A percentile compares a stretch with the other conserved stretches of the same genome.
phyloP scores from a whole-genome alignment of 345 rosid genomes.

The Xanthoceras sorbifolium region DNA sequence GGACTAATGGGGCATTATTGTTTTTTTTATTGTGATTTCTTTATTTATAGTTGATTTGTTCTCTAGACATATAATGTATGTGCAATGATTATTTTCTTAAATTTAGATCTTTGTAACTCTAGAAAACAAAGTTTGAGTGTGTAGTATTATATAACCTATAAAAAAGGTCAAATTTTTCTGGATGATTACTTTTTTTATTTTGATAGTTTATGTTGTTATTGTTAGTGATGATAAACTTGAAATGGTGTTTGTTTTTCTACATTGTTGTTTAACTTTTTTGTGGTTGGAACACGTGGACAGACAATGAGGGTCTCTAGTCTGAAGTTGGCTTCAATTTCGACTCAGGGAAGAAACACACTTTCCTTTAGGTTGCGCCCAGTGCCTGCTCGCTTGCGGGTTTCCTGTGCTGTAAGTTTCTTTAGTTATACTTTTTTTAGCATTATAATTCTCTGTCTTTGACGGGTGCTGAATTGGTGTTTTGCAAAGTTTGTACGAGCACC shows the following conservation, averaged over 20 bases:
- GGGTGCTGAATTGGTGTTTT: not conserved
- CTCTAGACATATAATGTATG: not conserved
- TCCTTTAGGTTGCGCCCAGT: constrained; percentile 34
- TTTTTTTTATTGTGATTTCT: too few relatives aligned
- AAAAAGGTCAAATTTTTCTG: not conserved
- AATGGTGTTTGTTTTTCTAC: not conserved
- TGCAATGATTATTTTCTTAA: not conserved
- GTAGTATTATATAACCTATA: not conserved
- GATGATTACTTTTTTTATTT: not conserved
- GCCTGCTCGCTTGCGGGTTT: constrained; percentile 50
- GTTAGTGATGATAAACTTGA: too few relatives aligned
- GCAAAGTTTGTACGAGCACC: not conserved
- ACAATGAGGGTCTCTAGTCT: constrained; percentile 34
- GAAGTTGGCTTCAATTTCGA: constrained; percentile 31
- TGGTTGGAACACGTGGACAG: constrained; percentile 29
- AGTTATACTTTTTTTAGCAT: not conserved
- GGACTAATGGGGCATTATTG: not conserved
- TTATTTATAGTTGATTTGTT: not conserved
- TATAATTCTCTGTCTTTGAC: not conserved
- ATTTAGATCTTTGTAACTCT: not conserved
- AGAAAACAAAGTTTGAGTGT: not conserved
- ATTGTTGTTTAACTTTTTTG: not conserved
- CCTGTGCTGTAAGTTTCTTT: constrained; percentile 54
- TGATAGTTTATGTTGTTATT: not conserved
- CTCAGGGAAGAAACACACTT: constrained; percentile 39